Evolutionary conservation across 768 basidiomycete species (phyloP), one percentile per base, ranked within the genome.

Genomic region (Suillus occidentalis): DNA sequence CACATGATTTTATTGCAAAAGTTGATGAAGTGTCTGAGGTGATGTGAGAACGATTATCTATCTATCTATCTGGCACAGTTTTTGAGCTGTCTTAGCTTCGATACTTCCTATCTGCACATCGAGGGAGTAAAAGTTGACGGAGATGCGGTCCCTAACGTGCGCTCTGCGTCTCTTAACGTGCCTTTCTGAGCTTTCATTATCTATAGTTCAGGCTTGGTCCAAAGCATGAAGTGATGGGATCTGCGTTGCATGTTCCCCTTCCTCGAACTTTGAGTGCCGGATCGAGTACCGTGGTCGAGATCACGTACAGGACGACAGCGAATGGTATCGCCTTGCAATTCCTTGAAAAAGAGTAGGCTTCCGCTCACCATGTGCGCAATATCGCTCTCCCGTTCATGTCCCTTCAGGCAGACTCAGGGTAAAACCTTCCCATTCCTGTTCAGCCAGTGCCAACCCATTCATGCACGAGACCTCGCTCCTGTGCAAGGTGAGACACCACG

Each of bases 361-460:
- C 16, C 49, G 55, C 39, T 57, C 50, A 65, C 56, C 16, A 61
- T 40, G 1, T 39, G 16, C 18, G 12, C 56, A 20, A 20, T 12
- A 3, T 28, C 36, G 47, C 60, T 60, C 6, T 40, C 55, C 60
- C 13, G 25, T 43, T 34, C 6, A 43, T n/a, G 28, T 25, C 47
- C 18, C 22, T 42, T 50, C 60, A 82, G 82, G 47, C 84, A 86
- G 71, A 87, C 85, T 5, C 84, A 84, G 60, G 83, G 84, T 6
- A 84, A 84, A 61, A 77, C 77, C 56, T 82, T 83, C 71, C 81
- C 84, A 4, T 87, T 83, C 75, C 75, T 87, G 18, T 88, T 86
- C 76, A 84, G 83, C 59, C 87, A 87, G 68, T 83, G 80, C 68
- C 86, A 87, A 68, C 85, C 86, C 7, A 87, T 86, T 70, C 84